Evolutionary conservation across 306 rosid species (phyloP).

Genomic region (Potentilla sterilis): DNA sequence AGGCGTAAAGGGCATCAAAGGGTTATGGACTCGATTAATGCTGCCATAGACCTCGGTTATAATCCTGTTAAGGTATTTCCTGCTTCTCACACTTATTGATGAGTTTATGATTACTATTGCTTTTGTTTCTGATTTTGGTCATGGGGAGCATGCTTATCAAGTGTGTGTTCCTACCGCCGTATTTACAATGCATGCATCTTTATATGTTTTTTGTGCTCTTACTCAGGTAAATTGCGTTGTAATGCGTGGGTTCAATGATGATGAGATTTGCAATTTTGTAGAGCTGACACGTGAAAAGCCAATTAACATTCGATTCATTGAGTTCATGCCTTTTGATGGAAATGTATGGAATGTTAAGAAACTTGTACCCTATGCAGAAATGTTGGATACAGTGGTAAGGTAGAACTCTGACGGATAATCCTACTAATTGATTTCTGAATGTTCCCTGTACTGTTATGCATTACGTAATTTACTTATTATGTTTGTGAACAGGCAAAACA

Average conservation of each 20-base stretch:
- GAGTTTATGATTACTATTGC: background rate
- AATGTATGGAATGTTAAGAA: slow-evolving; percentile 98
- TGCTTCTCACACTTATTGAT: slow-evolving; percentile 7
- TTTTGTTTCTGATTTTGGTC: background rate
- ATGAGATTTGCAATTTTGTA: slow-evolving; percentile 82
- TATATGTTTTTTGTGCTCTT: slow-evolving; percentile 18
- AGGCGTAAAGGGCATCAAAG: slow-evolving; percentile 84
- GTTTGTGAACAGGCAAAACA: slow-evolving; percentile 46
- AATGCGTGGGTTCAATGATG: slow-evolving; percentile 94
- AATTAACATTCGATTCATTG: slow-evolving; percentile 83
- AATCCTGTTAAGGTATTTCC: slow-evolving; percentile 76
- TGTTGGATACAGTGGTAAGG: slow-evolving; percentile 93
- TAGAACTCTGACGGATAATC: slow-evolving; percentile 50
- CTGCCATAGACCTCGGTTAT: slow-evolving; percentile 77
- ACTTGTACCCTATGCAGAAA: slow-evolving; percentile 84
- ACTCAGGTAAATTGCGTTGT: slow-evolving; percentile 87
- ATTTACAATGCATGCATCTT: slow-evolving; percentile 6
- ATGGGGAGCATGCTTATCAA: background rate
- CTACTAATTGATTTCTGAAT: slow-evolving; percentile 12
- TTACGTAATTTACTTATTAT: slow-evolving; percentile 15
- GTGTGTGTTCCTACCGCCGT: no score
- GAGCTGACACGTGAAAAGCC: slow-evolving; percentile 79
- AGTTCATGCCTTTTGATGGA: slow-evolving; percentile 99
- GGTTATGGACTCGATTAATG: slow-evolving; percentile 75
- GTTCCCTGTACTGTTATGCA: slow-evolving; percentile 21